Conservation (phyloP, 345 rosid genomes). For the Citrus australasica region DNA sequence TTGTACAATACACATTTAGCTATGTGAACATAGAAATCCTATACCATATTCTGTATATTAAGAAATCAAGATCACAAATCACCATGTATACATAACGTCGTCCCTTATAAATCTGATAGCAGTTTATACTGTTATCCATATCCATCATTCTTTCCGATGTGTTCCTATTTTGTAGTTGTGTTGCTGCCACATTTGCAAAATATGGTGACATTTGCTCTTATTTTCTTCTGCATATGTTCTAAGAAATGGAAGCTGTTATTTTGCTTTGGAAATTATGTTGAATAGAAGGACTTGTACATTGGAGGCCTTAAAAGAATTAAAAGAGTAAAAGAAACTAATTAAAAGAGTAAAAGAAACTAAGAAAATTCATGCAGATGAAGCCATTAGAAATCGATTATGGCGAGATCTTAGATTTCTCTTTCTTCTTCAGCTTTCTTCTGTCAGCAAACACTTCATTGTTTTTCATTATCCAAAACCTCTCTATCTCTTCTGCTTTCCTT, state of each 20-base stretch:
- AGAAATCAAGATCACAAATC: conserved; percentile 2
- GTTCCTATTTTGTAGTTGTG: background rate
- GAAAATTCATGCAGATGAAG: background rate
- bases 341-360: background rate
- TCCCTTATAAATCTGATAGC: background rate
- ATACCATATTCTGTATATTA: conserved; percentile 23
- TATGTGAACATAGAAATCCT: conserved; percentile 9
- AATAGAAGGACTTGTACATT: background rate
- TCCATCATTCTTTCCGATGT: background rate
- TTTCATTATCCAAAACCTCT: conserved; percentile 78
- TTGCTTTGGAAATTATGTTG: background rate
- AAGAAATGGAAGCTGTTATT: background rate
- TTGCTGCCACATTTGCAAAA: background rate
- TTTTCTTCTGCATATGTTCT: background rate
- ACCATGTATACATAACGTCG: conserved; percentile 1
- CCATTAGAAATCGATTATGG: background rate
- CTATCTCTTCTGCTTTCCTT: conserved; percentile 62
- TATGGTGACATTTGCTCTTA: background rate
- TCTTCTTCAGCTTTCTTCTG: conserved; percentile 27
- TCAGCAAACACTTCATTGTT: conserved; percentile 46
- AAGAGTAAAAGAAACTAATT: background rate
- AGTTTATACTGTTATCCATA: background rate
- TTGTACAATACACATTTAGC: conserved; percentile 27
- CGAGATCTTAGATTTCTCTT: background rate
- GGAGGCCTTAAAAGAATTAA: background rate